Evolutionary conservation across 345 rosid genomes (phyloP), one percentile per base, ranked within the genome.

Genomic region (Salix purpurea): DNA sequence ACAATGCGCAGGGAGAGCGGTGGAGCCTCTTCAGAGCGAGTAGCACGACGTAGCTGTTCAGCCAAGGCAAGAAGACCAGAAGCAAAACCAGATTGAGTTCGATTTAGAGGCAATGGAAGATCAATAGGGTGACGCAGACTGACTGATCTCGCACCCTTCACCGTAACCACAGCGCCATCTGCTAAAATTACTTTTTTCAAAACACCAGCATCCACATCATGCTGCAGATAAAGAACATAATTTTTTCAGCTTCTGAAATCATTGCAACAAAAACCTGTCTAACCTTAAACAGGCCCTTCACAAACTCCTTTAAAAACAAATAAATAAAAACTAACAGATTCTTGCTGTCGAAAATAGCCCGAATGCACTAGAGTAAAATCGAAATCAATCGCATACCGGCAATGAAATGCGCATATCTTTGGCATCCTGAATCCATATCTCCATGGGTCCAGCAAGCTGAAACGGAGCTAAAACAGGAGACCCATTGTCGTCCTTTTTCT

Each of bases 371-470:
- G 69, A 28, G 5, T 67, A 10, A 69, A 21, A 64, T 2, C 13
- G 9, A 19, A 14, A 30, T 28, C 7, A 56, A 21, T 2, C 46
- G 48, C 78, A 30, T 80, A 90, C 97, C 3, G 99, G 97, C 65
- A 95, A 82, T 0, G 96, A 91, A 66, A 95, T 73, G 15, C 99
- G 90, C 90, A 95, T 89, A 80, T 95, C 85, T 71, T 88, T 82
- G 30, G 98, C 99, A 77, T 96, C 98, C 79, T 91, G 98, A 75
- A 96, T 90, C 99, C 98, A 96, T 67, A 96, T 76, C 83, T 93
- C 98, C 94, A 96, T 91, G 4, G 99, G 99, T 24, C 97, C 99
- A 65, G 97, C 94, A 72, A 95, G 89, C 86, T 93, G 99, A 71
- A 95, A 95, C 12, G 97, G 97, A 72, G 94, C 93, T 70, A 95